Evolutionary conservation across 2,329 filamentous ascomycete genomes (phyloP).

Genomic region (Blastomyces gilchristii): DNA sequence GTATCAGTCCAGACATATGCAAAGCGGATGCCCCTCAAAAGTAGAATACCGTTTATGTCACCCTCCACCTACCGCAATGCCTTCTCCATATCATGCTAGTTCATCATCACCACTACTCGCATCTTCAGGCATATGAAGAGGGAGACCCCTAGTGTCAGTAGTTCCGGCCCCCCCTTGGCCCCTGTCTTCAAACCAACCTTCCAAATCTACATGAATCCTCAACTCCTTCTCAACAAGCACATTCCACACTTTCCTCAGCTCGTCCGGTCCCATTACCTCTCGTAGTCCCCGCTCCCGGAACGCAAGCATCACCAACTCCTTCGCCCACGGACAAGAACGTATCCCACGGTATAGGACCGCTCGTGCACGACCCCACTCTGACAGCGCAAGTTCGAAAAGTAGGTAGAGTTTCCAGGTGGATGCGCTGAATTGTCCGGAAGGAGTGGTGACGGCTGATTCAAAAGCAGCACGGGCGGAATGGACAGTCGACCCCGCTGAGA

Average conservation of each 20-base stretch:
- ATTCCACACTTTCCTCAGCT: conserved; percentile 45
- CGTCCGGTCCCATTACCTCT: conserved; percentile 33
- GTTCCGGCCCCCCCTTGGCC: conserved; percentile 14
- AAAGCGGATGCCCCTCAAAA: not conserved
- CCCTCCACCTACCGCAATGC: not conserved
- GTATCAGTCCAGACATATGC: not conserved
- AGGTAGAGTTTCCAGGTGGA: conserved; percentile 45
- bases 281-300: conserved; percentile 38
- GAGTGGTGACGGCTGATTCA: conserved; percentile 40
- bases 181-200: conserved; percentile 32
- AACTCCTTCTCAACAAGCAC: conserved; percentile 53
- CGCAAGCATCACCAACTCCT: conserved; percentile 48
- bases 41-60: not conserved
- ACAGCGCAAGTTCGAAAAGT: conserved; percentile 37
- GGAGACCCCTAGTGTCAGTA: conserved; percentile 7
- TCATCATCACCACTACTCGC: conserved; percentile 20
- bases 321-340: conserved; percentile 52
- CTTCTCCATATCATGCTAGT: not conserved
- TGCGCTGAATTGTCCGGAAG: conserved; percentile 30
- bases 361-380: conserved; percentile 35
- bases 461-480: conserved; percentile 48
- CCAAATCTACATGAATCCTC: conserved; percentile 47
- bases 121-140: conserved; percentile 26
- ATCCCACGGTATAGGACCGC: conserved; percentile 48
- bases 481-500: conserved; percentile 37